Evolutionary conservation across 108 stramenopile genomes (phyloP).

Genomic region (Conticribra weissflogii): DNA sequence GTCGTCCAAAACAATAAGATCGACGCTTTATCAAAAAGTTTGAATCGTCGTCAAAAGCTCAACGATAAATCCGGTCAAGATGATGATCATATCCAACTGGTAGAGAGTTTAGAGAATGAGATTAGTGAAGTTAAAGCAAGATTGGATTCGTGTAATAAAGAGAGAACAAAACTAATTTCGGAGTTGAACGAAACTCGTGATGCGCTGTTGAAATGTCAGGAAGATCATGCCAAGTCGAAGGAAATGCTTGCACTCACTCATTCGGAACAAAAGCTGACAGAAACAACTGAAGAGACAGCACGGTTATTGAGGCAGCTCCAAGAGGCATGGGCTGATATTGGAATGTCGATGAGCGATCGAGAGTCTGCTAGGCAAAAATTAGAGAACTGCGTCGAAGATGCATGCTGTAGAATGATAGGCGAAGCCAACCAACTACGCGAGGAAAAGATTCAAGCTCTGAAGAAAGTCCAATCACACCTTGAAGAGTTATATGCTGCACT

Average conservation of each 20-base stretch:
- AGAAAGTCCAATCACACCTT: slow-evolving; percentile 22
- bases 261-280: slow-evolving; percentile 45
- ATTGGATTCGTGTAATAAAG: slow-evolving; percentile 24
- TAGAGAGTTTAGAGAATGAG: slow-evolving; percentile 30
- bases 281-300: slow-evolving; percentile 44
- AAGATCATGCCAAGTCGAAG: slow-evolving; percentile 28
- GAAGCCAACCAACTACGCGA: slow-evolving; percentile 55
- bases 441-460: slow-evolving; percentile 40
- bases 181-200: slow-evolving; percentile 36
- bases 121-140: slow-evolving; percentile 13
- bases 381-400: slow-evolving; percentile 62
- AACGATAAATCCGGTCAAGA: slow-evolving; percentile 27
- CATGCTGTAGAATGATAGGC: slow-evolving; percentile 54
- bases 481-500: slow-evolving; percentile 48
- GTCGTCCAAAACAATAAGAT: slow-evolving; percentile 51
- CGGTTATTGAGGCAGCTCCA: slow-evolving; percentile 57
- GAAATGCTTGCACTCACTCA: slow-evolving; percentile 60
- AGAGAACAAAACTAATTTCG: slow-evolving; percentile 12
- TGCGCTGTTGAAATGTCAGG: slow-evolving; percentile 24
- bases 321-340: slow-evolving; percentile 60
- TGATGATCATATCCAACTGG: slow-evolving; percentile 32
- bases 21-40: slow-evolving; percentile 46
- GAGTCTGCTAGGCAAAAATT: slow-evolving; percentile 51
- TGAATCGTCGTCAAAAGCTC: slow-evolving; percentile 46
- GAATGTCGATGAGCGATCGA: slow-evolving; percentile 51